A percentile compares a stretch with the other conserved stretches of the same genome.
Evolutionary conservation across 805 yeast species (phyloP).

Genomic region (Kluyveromyces lactis): DNA sequence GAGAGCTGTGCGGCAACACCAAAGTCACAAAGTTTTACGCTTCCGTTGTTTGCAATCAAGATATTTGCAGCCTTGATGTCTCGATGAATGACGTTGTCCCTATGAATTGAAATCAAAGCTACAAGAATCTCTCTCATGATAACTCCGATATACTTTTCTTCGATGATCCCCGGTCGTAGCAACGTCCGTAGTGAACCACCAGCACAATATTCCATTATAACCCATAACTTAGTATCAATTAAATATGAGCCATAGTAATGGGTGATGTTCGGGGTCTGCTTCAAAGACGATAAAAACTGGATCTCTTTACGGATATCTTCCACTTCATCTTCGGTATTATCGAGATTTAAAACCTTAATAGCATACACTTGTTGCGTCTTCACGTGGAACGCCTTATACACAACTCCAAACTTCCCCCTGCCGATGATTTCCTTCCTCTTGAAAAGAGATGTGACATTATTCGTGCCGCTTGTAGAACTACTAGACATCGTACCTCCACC

Average conservation of each 20-base stretch:
- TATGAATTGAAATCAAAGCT: constrained; percentile 77
- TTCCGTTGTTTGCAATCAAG: constrained; percentile 79
- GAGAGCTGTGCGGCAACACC: constrained; percentile 96
- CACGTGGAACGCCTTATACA: constrained; percentile 73
- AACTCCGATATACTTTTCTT: constrained; percentile 77
- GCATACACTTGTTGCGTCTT: constrained; percentile 78
- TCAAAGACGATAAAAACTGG: constrained; percentile 73
- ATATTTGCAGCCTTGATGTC: constrained; percentile 97
- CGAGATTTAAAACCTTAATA: constrained; percentile 84
- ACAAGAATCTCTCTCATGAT: constrained; percentile 71
- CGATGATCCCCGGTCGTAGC: constrained; percentile 77
- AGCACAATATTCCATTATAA: constrained; percentile 94
- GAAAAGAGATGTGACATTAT: constrained; percentile 35
- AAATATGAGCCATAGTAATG: constrained; percentile 85
- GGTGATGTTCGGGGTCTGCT: constrained; percentile 84
- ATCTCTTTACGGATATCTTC: constrained; percentile 91
- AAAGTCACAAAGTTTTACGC: constrained; percentile 88
- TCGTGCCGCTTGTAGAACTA: background rate
- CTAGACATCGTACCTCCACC: background rate
- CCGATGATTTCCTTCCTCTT: constrained; percentile 88
- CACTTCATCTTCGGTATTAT: constrained; percentile 90
- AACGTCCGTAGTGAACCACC: constrained; percentile 92
- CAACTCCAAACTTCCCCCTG: constrained; percentile 94
- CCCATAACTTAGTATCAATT: constrained; percentile 90
- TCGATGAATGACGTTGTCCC: constrained; percentile 86